phyloP scores from a whole-genome alignment of 495 filamentous ascomycete genomes.

The Hypomontagnella submonticulosa region DNA sequence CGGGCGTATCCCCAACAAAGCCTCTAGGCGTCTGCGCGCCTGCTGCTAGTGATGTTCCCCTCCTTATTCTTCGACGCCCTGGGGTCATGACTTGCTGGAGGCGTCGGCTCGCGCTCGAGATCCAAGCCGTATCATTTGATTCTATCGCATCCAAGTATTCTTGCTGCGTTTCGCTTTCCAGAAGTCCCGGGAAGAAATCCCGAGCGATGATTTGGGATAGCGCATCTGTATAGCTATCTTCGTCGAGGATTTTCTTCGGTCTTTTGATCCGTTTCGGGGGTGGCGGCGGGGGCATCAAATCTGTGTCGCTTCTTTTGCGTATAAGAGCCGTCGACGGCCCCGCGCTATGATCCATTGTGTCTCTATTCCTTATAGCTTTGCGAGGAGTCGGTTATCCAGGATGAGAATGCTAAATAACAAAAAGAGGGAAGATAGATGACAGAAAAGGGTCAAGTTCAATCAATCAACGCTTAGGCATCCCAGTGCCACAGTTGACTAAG shows the following conservation, averaged over 20 bases:
- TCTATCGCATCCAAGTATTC: conserved; percentile 93
- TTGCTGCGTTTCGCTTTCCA: conserved; percentile 85
- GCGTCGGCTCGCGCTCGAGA: conserved; percentile 76
- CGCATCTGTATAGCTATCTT: conserved; percentile 91
- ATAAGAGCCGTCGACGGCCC: conserved; percentile 60
- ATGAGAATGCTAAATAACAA: too few species aligned
- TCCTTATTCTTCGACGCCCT: conserved; percentile 61
- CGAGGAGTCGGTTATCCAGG: too few species aligned
- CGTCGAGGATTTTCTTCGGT: conserved; percentile 87
- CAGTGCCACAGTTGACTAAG: too few species aligned
- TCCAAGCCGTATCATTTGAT: conserved; percentile 86
- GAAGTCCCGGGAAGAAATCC: conserved; percentile 94
- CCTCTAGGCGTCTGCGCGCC: conserved; percentile 62
- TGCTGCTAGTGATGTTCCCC: conserved; percentile 48
- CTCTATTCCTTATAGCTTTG: too few species aligned
- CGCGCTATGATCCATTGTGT: conserved; percentile 47
- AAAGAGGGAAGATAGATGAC: too few species aligned
- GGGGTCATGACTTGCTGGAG: conserved; percentile 87
- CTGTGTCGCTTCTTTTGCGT: conserved; percentile 72
- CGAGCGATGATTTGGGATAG: conserved; percentile 95
- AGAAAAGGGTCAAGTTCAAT: too few species aligned
- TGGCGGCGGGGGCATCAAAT: conserved; percentile 92
- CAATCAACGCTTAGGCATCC: too few species aligned
- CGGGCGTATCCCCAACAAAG: conserved; percentile 74
- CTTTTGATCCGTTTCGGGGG: conserved; percentile 92